Percentiles rank a stretch among this genome's conserved stretches.
Conservation (phyloP, 1,284 basidiomycete genomes). For the Amylostereum areolatum region DNA sequence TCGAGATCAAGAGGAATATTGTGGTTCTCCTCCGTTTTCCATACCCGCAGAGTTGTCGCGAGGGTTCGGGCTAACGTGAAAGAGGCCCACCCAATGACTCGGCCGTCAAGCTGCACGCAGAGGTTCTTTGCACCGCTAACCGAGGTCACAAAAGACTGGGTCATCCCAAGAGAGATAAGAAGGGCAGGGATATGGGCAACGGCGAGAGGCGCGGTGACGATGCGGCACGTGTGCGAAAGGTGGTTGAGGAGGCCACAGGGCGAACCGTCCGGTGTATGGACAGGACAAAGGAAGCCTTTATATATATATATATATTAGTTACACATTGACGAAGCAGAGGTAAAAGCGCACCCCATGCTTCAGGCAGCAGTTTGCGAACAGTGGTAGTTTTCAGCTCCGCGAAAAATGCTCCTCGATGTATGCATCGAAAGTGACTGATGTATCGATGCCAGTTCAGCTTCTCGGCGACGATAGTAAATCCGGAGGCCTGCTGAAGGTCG, state of each 20-base stretch:
- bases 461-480: conserved; percentile 98
- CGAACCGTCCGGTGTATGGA: conserved; percentile 97
- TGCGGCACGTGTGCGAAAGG: conserved; percentile 89
- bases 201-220: conserved; percentile 76
- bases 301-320: conserved; percentile 2
- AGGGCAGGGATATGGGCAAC: conserved; percentile 80
- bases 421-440: conserved; percentile 97
- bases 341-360: conserved; percentile 83
- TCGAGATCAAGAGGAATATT: conserved; percentile 92
- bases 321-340: not conserved
- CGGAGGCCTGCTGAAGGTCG: conserved; percentile 94
- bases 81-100: conserved; percentile 93
- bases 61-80: conserved; percentile 74
- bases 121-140: conserved; percentile 81
- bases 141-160: conserved; percentile 74
- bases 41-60: conserved; percentile 80
- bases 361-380: conserved; percentile 94
- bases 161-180: conserved; percentile 91
- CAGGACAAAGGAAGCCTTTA: conserved; percentile 93
- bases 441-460: conserved; percentile 99
- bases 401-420: conserved; percentile 99
- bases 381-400: conserved; percentile 98
- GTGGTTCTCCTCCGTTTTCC: conserved; percentile 89
- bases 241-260: conserved; percentile 99
- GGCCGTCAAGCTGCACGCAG: conserved; percentile 91